A percentile compares a stretch with the other conserved stretches of the same genome.
These are phyloP conservation scores for Xerophyta viscosa DNA, from an alignment of 106 monocot genomes.

Conservation along the genomic window DNA sequence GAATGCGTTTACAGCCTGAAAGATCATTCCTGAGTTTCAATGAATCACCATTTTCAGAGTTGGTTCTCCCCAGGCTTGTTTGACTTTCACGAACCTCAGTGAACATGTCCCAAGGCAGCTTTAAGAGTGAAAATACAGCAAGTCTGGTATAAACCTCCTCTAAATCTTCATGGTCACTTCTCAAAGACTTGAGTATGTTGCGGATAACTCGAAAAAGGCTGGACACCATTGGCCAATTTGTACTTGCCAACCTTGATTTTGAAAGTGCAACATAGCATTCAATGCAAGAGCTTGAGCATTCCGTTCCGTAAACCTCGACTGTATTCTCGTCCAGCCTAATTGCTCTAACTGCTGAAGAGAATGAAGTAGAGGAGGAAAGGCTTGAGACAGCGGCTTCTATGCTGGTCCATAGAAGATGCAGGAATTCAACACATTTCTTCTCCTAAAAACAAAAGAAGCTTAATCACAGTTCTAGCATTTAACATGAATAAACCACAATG, in stretches of 20 bases:
- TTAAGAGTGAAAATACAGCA: constrained; percentile 29
- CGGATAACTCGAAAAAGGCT: constrained; percentile 40
- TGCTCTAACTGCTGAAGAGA: constrained; percentile 3
- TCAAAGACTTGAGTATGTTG: constrained; percentile 48
- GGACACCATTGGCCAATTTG: constrained; percentile 16
- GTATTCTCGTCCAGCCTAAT: constrained; percentile 9
- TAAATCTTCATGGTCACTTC: constrained; percentile 26
- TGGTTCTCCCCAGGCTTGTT: not conserved
- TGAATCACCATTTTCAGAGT: constrained; percentile 4
- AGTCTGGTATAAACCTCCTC: constrained; percentile 24
- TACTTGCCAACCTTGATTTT: constrained; percentile 14
- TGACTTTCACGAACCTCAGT: not conserved
- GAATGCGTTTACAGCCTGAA: constrained; percentile 8
- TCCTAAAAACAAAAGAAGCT: constrained; percentile 18
- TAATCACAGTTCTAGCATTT: not conserved
- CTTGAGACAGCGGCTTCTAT: constrained; percentile 23
- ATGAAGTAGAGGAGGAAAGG: constrained; percentile 5
- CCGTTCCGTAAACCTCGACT: constrained; percentile 3
- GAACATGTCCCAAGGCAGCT: constrained; percentile 45
- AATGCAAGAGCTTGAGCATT: constrained; percentile 16
- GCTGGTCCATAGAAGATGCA: constrained; percentile 40
- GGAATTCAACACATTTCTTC: constrained; percentile 33
- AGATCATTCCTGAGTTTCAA: constrained; percentile 6
- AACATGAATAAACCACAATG: not conserved
- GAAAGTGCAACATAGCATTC: constrained; percentile 22